phyloP scores from a whole-genome alignment of 2,329 filamentous ascomycete species.

The Endoconidiophora polonica region DNA sequence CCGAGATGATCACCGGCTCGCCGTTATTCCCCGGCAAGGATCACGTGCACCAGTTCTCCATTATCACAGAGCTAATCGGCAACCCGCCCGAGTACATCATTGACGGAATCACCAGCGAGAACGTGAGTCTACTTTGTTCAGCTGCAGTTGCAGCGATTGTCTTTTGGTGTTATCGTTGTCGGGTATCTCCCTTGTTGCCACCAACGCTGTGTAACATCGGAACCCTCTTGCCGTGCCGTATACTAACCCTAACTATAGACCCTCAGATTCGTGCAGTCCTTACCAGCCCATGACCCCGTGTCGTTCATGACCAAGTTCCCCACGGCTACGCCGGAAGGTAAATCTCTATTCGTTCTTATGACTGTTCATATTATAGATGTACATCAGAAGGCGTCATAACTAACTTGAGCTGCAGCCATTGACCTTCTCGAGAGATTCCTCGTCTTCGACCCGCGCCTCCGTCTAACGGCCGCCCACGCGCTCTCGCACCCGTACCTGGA shows the following conservation, averaged over 20 bases:
- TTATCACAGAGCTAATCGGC: slow-evolving; percentile 93
- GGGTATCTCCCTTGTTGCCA: no score
- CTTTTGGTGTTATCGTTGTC: neutral
- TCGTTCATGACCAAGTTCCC: slow-evolving; percentile 81
- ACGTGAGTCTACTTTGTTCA: slow-evolving; percentile 41
- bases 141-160: neutral
- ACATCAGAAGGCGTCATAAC: neutral
- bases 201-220: neutral
- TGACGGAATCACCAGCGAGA: slow-evolving; percentile 95
- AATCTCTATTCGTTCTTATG: slow-evolving; percentile 16
- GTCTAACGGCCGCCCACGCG: slow-evolving; percentile 72
- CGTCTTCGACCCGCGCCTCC: slow-evolving; percentile 94
- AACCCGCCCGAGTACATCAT: slow-evolving; percentile 98
- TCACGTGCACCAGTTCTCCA: slow-evolving; percentile 98
- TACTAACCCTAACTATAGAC: slow-evolving; percentile 40
- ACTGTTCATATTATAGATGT: no score
- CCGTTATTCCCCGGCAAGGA: slow-evolving; percentile 97
- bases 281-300: slow-evolving; percentile 85
- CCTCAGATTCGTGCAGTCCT: slow-evolving; percentile 87
- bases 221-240: neutral
- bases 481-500: slow-evolving; percentile 85
- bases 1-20: slow-evolving; percentile 98
- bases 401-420: slow-evolving; percentile 42
- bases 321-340: slow-evolving; percentile 77
- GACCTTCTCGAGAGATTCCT: slow-evolving; percentile 93